Conservation (phyloP, 768 basidiomycete species). For the Termitomyces sp. region DNA sequence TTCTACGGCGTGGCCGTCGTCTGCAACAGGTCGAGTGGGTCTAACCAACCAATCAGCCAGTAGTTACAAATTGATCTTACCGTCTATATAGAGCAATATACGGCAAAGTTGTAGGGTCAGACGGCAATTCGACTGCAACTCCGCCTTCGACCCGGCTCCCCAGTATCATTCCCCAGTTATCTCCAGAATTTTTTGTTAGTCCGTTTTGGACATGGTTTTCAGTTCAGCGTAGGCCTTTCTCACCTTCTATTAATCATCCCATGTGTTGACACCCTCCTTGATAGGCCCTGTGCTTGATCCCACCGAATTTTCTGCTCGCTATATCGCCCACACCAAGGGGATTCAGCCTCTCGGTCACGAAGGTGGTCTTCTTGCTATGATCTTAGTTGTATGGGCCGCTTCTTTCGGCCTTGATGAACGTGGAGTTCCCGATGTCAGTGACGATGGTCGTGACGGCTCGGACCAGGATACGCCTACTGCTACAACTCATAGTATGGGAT, state of each 20-base stretch:
- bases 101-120: constrained; percentile 59
- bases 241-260: neutral
- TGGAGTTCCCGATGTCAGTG: constrained; percentile 51
- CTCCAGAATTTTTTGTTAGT: constrained; percentile 78
- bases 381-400: constrained; percentile 85
- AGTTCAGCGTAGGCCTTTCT: constrained; percentile 63
- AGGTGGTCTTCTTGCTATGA: constrained; percentile 73
- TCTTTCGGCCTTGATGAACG: constrained; percentile 86
- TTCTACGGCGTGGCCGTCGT: constrained; percentile 74
- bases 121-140: constrained; percentile 33
- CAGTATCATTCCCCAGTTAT: constrained; percentile 67
- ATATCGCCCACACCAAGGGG: constrained; percentile 62
- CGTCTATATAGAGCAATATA: constrained; percentile 62
- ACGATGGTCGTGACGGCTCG: constrained; percentile 11
- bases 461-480: constrained; percentile 21
- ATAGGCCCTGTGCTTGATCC: constrained; percentile 86
- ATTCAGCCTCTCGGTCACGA: constrained; percentile 63
- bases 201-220: constrained; percentile 84
- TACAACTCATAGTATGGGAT: constrained; percentile 1
- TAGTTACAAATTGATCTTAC: constrained; percentile 11
- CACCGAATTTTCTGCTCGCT: constrained; percentile 74
- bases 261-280: neutral
- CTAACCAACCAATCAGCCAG: constrained; percentile 1
- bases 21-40: constrained; percentile 84
- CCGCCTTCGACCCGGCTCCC: constrained; percentile 41